Evolutionary conservation across 106 monocot species (phyloP), one percentile per base, ranked within the genome.

Genomic region (Apostasia shenzhenica): DNA sequence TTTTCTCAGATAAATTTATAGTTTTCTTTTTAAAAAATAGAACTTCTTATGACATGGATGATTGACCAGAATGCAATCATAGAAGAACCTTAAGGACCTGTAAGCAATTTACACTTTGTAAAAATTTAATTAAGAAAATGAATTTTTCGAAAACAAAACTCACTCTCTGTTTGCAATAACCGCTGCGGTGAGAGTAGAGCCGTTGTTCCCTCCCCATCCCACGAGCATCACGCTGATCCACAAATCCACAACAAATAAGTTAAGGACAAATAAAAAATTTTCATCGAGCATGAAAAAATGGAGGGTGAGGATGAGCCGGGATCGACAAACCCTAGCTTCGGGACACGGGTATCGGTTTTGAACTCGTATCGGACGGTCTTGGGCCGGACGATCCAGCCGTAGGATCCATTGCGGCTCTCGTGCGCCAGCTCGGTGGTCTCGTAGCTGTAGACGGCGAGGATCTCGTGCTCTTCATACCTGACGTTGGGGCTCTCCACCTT

Each of bases 151-250:
- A 49, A 10, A 9, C n/a, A 59, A 51, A 37, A 68, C 86, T 79
- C 54, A 97, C 95, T 97, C 95, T 70, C 89, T 70, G 73, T 97
- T 97, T 11, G 95, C 92, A 49, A 97, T 97, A 14, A 92, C 89
- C 45, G 86, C 95, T 1, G 95, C 95, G 3, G 92, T 97, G 55
- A 97, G 77, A 14, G 92, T 92, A 54, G 95, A 89, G 38, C 95
- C 95, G 63, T 97, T 97, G 81, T 97, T 97, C 49, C 95, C 95
- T 53, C 95, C 95, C 95, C 95, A 97, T 41, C 95, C 95, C 63
- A 97, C 95, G 45, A 97, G 84, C 93, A 93, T 93, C 71, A 93
- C 84, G 44, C 93, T 93, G 61, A 7, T 0, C 13, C 52, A 55
- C 5, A 44, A 47, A 9, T 40, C 60, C 56, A 49, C 50, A 13